Conservation (phyloP, 805 yeast species). For the Martiniozyma abietophila region DNA sequence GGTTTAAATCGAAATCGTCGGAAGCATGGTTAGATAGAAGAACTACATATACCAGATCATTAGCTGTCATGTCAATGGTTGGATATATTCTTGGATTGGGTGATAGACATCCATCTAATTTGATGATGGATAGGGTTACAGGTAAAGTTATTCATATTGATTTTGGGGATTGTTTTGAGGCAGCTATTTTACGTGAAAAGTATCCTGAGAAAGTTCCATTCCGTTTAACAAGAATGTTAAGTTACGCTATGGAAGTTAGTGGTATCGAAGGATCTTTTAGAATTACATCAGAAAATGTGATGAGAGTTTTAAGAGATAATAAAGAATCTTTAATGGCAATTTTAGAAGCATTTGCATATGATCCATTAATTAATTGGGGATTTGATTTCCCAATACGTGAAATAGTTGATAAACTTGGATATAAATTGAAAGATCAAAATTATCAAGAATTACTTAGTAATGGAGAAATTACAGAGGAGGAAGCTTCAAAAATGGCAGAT, state of each 20-base stretch:
- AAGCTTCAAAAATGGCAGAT: conserved; percentile 59
- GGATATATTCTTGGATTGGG: conserved; percentile 96
- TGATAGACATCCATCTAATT: conserved; percentile 94
- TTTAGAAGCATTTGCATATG: conserved; percentile 95
- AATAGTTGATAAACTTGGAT: conserved; percentile 48
- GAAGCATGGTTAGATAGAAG: conserved; percentile 98
- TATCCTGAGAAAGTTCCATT: conserved; percentile 98
- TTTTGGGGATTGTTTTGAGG: conserved; percentile 98
- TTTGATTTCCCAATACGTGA: conserved; percentile 84
- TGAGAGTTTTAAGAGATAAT: conserved; percentile 88
- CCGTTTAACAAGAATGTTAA: conserved; percentile 91
- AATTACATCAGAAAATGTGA: conserved; percentile 93
- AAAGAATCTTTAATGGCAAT: conserved; percentile 97
- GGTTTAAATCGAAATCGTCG: conserved; percentile 93
- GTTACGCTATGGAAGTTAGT: conserved; percentile 97
- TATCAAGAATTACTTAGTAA: conserved; percentile 61
- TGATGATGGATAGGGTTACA: conserved; percentile 88
- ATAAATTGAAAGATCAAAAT: conserved; percentile 55
- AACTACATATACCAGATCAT: conserved; percentile 88
- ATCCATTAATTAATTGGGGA: conserved; percentile 98
- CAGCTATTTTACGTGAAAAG: conserved; percentile 92
- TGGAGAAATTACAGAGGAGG: conserved; percentile 70
- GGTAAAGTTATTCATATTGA: conserved; percentile 97
- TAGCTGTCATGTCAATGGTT: conserved; percentile 98
- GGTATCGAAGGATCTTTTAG: conserved; percentile 97